Base-by-base conservation (phyloP, 768 basidiomycete species). In the Panellus pusillus region DNA sequence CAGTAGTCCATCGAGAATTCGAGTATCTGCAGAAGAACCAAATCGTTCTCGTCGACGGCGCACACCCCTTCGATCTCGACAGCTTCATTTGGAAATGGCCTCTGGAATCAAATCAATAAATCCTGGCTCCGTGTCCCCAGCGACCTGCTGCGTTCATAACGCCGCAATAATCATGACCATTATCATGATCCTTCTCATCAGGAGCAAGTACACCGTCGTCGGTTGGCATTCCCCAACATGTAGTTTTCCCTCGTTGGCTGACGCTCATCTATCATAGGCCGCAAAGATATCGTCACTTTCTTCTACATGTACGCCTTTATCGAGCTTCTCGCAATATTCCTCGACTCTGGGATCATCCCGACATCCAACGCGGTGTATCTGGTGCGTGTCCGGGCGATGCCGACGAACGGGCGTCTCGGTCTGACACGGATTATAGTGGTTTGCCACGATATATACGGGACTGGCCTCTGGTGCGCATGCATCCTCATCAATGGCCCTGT, bases 181-280 rank as follows among this genome's bases (percentile, higher is more conserved):
- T 27, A 98, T 98, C 68, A 99, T 99, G 97, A 92, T 99, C 59
- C 87, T 89, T 59, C 96, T 98, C 73, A 92, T 99, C 62, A 88
- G 95, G 54, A 88, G 88, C 70, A 99, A 99, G 76, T 99, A 98
- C 71, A 98, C 97, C 40, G 95, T 99, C 36, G 76, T 77, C 58
- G 57, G 87, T 73, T 6, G 18, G 52, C 47, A 12, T 20, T 29
- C 24, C n/a, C 12, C 27, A 52, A 53, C 43, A 27, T 28, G 15
- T 52, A 28, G 28, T 37, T 15, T 28, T 1, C 11, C 8, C 24
- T 6, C 37, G 12, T 29, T 20, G 29, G 39, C 35, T 39, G 37
- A 39, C 36, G 49, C 51, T 19, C 8, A 18, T 28, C 6, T 62
- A 24, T 24, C 24, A 24, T 24, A 86, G 88, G 94, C 38, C 82